These are phyloP conservation scores for Cryptosporidium andersoni DNA, from an alignment of 169 alveolate species.

Conservation along the genomic window DNA sequence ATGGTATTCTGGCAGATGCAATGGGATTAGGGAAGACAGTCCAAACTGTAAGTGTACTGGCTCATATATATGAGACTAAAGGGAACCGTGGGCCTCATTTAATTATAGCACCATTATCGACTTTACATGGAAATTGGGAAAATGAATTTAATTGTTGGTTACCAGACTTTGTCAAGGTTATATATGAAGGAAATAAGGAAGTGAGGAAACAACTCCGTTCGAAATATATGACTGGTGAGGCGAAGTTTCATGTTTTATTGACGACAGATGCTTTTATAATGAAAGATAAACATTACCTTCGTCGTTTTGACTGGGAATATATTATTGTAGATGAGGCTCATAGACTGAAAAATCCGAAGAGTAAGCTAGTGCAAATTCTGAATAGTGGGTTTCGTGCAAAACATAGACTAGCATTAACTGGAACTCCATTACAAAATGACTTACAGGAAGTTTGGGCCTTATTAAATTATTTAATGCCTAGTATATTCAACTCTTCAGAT, in stretches of 20 bases:
- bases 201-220: conserved; percentile 61
- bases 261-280: conserved; percentile 77
- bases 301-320: conserved; percentile 91
- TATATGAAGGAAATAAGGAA: conserved; percentile 82
- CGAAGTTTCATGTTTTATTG: conserved; percentile 74
- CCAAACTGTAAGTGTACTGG: conserved; percentile 90
- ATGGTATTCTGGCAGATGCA: conserved; percentile 96
- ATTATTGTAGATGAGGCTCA: conserved; percentile 95
- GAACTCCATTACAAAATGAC: conserved; percentile 90
- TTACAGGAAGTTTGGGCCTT: conserved; percentile 90
- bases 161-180: conserved; percentile 88
- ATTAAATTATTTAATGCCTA: conserved; percentile 87
- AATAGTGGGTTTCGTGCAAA: conserved; percentile 76
- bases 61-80: conserved; percentile 86
- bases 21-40: conserved; percentile 96
- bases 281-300: conserved; percentile 79
- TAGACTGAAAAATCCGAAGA: conserved; percentile 92
- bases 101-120: conserved; percentile 95
- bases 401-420: conserved; percentile 90
- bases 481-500: conserved; percentile 88
- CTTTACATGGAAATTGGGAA: conserved; percentile 93
- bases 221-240: conserved; percentile 75
- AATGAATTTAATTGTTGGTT: conserved; percentile 94
- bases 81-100: conserved; percentile 92
- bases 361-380: conserved; percentile 83